These are phyloP conservation scores for Cystobasidium slooffiae DNA, from an alignment of 1,284 basidiomycete genomes.

Conservation along the genomic window DNA sequence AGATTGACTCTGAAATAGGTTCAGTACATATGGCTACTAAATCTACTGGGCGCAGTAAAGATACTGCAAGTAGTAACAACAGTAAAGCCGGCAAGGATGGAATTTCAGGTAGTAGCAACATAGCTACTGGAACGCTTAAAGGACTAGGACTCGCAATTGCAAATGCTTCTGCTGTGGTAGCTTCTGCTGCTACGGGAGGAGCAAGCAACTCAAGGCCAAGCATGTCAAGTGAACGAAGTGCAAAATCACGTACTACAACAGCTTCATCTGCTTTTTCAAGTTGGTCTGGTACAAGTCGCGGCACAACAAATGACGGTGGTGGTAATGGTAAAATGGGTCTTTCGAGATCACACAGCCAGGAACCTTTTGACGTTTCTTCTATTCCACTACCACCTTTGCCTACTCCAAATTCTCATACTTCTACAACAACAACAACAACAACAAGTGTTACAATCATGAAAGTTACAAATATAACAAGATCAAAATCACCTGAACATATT, in stretches of 20 bases:
- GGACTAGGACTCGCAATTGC: constrained; percentile 35
- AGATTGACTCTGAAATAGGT: constrained; percentile 33
- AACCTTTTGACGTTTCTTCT: constrained; percentile 14
- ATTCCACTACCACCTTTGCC: constrained; percentile 9
- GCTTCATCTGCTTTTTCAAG: constrained; percentile 27
- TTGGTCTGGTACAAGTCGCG: constrained; percentile 9
- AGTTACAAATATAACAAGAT: constrained; percentile 32
- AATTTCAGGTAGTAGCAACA: background rate
- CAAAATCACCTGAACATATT: constrained; percentile 27
- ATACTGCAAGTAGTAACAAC: background rate
- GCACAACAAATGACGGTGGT: constrained; percentile 2
- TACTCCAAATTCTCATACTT: background rate
- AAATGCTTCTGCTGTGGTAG: constrained; percentile 6
- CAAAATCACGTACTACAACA: constrained; percentile 26
- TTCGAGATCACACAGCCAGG: constrained; percentile 29
- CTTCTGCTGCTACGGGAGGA: constrained; percentile 6
- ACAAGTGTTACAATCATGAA: constrained; percentile 21
- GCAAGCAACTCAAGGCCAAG: constrained; percentile 11
- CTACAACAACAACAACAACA: background rate
- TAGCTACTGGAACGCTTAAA: constrained; percentile 25
- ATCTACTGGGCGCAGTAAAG: constrained; percentile 24
- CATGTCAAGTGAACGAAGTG: constrained; percentile 13
- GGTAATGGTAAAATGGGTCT: background rate
- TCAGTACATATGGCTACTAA: constrained; percentile 38
- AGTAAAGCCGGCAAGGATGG: constrained; percentile 18